phyloP scores from a whole-genome alignment of 176 grass and related monocot species.

The Oryza meyeriana region DNA sequence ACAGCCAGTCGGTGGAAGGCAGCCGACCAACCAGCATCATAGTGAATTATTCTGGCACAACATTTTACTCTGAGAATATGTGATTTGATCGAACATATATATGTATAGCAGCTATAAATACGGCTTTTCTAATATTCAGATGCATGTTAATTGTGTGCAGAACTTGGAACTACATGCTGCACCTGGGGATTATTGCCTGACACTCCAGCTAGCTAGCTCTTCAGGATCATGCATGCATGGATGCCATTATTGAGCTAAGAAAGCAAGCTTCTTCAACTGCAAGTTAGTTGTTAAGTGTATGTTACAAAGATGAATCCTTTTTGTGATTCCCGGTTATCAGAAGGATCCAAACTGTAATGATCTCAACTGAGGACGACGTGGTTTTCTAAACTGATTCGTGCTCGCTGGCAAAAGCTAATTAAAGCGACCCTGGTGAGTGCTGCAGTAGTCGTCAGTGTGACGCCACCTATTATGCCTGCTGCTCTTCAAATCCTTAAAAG shows the following conservation, averaged over 20 bases:
- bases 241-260: background rate
- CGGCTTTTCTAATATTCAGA: background rate
- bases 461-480: background rate
- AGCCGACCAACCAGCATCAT: constrained; percentile 24
- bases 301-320: background rate
- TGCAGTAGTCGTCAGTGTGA: background rate
- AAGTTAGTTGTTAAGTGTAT: background rate
- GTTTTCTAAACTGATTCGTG: background rate
- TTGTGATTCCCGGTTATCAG: background rate
- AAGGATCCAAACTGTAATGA: background rate
- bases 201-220: background rate
- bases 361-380: background rate
- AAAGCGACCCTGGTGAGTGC: background rate
- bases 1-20: background rate
- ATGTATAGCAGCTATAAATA: background rate
- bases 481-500: background rate
- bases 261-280: background rate
- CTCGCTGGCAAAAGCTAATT: background rate
- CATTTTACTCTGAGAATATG: background rate
- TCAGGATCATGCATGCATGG: background rate
- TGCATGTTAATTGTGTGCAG: background rate
- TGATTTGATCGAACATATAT: background rate
- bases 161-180: background rate
- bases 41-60: background rate
- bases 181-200: background rate